These are phyloP conservation scores for Ophiostoma ulmi DNA, from an alignment of 2,329 filamentous ascomycete species.

Conservation along the genomic window DNA sequence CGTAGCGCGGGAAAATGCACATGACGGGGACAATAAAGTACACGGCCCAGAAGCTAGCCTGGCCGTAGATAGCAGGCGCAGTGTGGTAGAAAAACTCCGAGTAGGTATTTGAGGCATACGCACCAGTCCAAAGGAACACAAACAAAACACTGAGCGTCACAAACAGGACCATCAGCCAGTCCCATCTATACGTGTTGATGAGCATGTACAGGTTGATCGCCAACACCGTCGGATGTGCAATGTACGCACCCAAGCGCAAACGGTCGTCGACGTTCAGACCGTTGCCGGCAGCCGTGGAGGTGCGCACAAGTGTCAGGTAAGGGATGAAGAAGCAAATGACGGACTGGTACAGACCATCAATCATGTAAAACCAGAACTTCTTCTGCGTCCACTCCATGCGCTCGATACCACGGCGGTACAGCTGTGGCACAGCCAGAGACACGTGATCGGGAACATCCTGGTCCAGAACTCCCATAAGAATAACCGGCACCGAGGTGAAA, in stretches of 20 bases:
- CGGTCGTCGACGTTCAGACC: slow-evolving; percentile 75
- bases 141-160: slow-evolving; percentile 76
- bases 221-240: slow-evolving; percentile 76
- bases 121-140: slow-evolving; percentile 92
- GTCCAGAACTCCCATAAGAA: slow-evolving; percentile 92
- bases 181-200: slow-evolving; percentile 96
- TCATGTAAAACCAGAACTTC: slow-evolving; percentile 98
- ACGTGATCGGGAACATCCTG: slow-evolving; percentile 95
- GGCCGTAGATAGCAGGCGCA: slow-evolving; percentile 70
- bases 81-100: slow-evolving; percentile 65
- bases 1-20: slow-evolving; percentile 81
- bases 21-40: slow-evolving; percentile 73
- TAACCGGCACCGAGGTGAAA: slow-evolving; percentile 91
- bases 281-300: slow-evolving; percentile 57
- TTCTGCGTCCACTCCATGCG: slow-evolving; percentile 90
- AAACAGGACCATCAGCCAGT: slow-evolving; percentile 88
- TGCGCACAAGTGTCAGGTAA: slow-evolving; percentile 69
- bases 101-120: slow-evolving; percentile 59
- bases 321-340: slow-evolving; percentile 90
- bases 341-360: slow-evolving; percentile 91
- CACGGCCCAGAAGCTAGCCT: slow-evolving; percentile 82
- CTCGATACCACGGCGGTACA: slow-evolving; percentile 94
- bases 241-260: slow-evolving; percentile 77
- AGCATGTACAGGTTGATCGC: slow-evolving; percentile 92
- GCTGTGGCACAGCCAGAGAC: slow-evolving; percentile 86